phyloP scores from a whole-genome alignment of 495 filamentous ascomycete species.

The Podospora australis region DNA sequence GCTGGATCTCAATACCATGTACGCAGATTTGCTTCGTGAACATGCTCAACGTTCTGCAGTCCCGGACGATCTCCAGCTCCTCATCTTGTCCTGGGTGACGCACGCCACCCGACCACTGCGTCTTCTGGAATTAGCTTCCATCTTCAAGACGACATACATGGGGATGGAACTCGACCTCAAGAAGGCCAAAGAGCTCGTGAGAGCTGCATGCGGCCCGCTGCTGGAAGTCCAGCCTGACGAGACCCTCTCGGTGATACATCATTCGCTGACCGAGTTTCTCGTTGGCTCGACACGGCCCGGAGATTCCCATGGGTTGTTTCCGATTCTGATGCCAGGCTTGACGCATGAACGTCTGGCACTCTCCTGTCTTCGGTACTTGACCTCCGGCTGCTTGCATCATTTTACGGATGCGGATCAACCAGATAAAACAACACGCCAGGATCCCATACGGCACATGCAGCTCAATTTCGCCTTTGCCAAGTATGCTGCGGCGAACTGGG shows the following conservation, averaged over 20 bases:
- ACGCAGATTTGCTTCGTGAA: conserved; percentile 36
- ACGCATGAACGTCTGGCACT: conserved; percentile 24
- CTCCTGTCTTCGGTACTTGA: conserved; percentile 18
- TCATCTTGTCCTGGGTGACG: conserved; percentile 42
- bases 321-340: conserved; percentile 20
- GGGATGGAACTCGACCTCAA: conserved; percentile 5
- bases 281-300: conserved; percentile 11
- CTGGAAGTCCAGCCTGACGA: conserved; percentile 46
- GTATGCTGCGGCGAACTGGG: conserved; percentile 22
- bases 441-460: not conserved
- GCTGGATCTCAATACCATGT: conserved; percentile 38
- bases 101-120: conserved; percentile 46
- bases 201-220: conserved; percentile 41
- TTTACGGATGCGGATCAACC: not conserved
- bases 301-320: conserved; percentile 13
- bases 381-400: conserved; percentile 12
- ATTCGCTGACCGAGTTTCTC: conserved; percentile 51
- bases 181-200: conserved; percentile 21
- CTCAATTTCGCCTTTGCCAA: conserved; percentile 16
- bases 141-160: conserved; percentile 24
- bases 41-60: conserved; percentile 33
- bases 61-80: conserved; percentile 33
- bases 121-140: conserved; percentile 41
- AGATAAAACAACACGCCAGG: not conserved
- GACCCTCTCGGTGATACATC: conserved; percentile 45